Evolutionary conservation across 352 stramenopile species (phyloP), one percentile per base, ranked within the genome.

Genomic region (Thalassiosira hispida): DNA sequence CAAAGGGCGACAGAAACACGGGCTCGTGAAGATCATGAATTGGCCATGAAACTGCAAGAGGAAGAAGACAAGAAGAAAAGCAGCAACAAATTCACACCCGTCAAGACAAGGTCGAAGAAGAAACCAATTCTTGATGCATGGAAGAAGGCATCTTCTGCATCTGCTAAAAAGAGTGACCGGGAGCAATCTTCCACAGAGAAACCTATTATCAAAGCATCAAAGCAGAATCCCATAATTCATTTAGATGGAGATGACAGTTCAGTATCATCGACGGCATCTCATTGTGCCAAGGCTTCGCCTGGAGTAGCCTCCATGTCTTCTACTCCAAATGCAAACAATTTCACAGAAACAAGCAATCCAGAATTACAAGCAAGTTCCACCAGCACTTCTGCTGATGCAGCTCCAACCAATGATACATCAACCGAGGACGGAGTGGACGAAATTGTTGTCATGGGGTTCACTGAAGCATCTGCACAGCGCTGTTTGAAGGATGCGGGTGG

Each of bases 361-460:
- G 40, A 49, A 49, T 16, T 18, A 49, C 9, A 49, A n/a, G 40
- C 40, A 20, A 5, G 40, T 16, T 16, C 40, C 3, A 49, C 2
- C 31, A 38, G 31, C n/a, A n/a, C n/a, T n/a, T n/a, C n/a, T 42
- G 35, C 35, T 49, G 40, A 4, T 18, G 16, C 9, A 49, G 4
- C 40, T 49, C 40, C 9, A 49, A 49, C n/a, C 16, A 49, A 40
- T 25, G 22, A 56, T 23, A 59, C 22, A 66, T 44, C 31, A 38
- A 42, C 16, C 5, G 29, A 35, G 20, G 51, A 64, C 25, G 29
- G 20, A 18, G 25, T 59, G 23, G 22, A 59, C 23, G 52, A 67
- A 56, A 67, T 74, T n/a, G 6, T 73, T 31, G 49, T 38, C 16
- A 73, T 73, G 64, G 64, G 64, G 11, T 73, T 64, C 23, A 64